phyloP scores from a whole-genome alignment of 78 protist species.

The Chrysochromulina tobinii region DNA sequence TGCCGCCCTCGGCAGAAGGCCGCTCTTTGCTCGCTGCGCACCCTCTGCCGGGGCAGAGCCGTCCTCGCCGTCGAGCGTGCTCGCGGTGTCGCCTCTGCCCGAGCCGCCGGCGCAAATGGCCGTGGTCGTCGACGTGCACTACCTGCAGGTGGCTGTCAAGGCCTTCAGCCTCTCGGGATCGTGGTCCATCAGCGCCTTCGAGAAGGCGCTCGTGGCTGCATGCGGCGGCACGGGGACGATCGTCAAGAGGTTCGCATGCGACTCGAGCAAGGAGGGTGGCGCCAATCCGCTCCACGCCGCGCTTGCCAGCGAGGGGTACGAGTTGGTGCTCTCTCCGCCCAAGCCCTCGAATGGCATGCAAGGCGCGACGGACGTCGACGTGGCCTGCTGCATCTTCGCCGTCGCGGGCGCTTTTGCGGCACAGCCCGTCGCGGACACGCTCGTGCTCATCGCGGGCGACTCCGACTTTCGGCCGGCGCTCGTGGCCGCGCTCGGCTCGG shows the following conservation, averaged over 20 bases:
- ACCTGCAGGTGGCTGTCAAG: background rate
- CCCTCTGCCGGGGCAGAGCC: no score
- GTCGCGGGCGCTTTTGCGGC: constrained; percentile 8
- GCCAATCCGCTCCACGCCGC: background rate
- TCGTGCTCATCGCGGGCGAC: constrained; percentile 7
- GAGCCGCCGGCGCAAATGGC: background rate
- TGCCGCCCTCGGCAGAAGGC: no score
- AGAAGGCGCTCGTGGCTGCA: background rate
- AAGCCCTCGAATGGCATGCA: background rate
- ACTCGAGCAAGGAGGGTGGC: background rate
- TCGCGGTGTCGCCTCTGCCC: no score
- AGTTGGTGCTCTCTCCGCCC: background rate
- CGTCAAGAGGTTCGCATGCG: background rate
- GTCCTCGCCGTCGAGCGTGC: no score
- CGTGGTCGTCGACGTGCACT: constrained; percentile 5
- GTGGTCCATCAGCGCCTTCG: background rate
- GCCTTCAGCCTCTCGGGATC: background rate
- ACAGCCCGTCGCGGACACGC: background rate
- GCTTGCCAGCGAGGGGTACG: background rate
- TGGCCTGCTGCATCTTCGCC: background rate
- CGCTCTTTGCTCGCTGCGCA: no score
- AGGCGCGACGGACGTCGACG: constrained; percentile 29
- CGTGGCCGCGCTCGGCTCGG: background rate
- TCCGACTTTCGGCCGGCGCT: constrained; percentile 9
- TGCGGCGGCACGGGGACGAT: background rate